Conservation (phyloP, 257 asterid species). For the Fraxinus anomala region DNA sequence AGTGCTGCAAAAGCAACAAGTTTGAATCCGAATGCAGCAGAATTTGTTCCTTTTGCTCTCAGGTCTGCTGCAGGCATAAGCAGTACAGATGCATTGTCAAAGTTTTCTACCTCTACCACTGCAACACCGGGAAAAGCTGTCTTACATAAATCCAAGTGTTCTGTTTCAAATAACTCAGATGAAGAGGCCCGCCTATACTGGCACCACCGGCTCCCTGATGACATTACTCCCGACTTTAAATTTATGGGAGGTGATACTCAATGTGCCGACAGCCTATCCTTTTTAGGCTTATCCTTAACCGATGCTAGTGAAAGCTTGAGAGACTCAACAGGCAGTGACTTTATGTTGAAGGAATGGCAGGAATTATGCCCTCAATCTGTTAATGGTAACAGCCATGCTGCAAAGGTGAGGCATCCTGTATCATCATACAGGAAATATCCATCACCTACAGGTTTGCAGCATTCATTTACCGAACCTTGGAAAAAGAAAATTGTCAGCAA, state of each 20-base stretch:
- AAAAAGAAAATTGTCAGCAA: conserved; percentile 46
- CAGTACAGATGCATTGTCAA: conserved; percentile 45
- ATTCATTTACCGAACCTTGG: conserved; percentile 61
- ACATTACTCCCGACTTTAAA: conserved; percentile 82
- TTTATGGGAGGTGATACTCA: conserved; percentile 65
- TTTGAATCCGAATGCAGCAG: conserved; percentile 94
- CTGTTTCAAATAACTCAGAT: conserved; percentile 69
- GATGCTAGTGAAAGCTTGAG: conserved; percentile 50
- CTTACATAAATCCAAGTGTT: conserved; percentile 70
- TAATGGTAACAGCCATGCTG: conserved; percentile 46
- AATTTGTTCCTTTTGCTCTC: conserved; percentile 75
- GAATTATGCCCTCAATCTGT: conserved; percentile 46
- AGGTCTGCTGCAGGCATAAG: conserved; percentile 42
- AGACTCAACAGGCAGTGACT: conserved; percentile 43
- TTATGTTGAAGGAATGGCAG: conserved; percentile 53
- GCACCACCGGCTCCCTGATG: conserved; percentile 88
- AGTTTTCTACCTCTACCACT: conserved; percentile 39
- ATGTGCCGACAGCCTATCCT: conserved; percentile 54
- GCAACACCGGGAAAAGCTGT: conserved; percentile 58
- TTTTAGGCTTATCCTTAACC: conserved; percentile 56
- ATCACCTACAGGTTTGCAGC: conserved; percentile 55
- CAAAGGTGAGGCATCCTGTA: conserved; percentile 46
- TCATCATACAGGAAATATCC: conserved; percentile 60
- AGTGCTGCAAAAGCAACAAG: conserved; percentile 44
- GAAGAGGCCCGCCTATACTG: conserved; percentile 84